These are phyloP conservation scores for Zymoseptoria brevis DNA, from an alignment of 2,329 filamentous ascomycete genomes.

Conservation along the genomic window DNA sequence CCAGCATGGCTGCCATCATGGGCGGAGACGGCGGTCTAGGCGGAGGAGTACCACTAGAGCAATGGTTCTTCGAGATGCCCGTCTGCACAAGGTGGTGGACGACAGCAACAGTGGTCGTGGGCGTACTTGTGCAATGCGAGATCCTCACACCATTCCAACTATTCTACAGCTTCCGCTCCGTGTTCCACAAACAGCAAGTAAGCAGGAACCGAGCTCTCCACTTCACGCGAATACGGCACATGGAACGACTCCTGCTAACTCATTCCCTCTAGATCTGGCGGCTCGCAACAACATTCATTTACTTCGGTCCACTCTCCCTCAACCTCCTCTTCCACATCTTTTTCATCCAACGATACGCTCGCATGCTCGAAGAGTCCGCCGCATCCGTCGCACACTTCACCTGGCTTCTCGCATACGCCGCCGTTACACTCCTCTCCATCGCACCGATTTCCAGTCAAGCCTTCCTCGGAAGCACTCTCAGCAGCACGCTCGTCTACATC, in stretches of 20 bases:
- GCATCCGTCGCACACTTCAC: constrained; percentile 90
- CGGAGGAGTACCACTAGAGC: constrained; percentile 68
- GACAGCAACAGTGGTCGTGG: constrained; percentile 78
- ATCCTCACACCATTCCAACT: constrained; percentile 89
- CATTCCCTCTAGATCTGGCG: constrained; percentile 75
- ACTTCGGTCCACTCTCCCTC: constrained; percentile 89
- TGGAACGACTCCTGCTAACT: neutral
- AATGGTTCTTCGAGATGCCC: constrained; percentile 99
- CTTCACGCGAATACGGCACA: neutral
- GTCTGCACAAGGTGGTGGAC: constrained; percentile 96
- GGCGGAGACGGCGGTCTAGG: constrained; percentile 37
- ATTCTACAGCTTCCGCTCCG: constrained; percentile 90
- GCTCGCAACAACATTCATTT: constrained; percentile 90
- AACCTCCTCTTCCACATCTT: constrained; percentile 97
- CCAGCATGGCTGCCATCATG: constrained; percentile 39
- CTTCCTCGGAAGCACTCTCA: constrained; percentile 88
- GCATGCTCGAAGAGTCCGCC: constrained; percentile 90
- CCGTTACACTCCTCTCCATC: constrained; percentile 66
- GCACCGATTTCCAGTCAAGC: constrained; percentile 85
- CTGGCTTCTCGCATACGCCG: constrained; percentile 85
- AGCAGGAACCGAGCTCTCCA: constrained; percentile 24
- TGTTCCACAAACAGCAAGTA: constrained; percentile 88
- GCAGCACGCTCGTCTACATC: constrained; percentile 91
- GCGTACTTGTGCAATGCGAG: constrained; percentile 84
- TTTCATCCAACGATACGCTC: constrained; percentile 93